Evolutionary conservation across 2,329 filamentous ascomycete genomes (phyloP).

Genomic region (Teratosphaeria zuluensis): DNA sequence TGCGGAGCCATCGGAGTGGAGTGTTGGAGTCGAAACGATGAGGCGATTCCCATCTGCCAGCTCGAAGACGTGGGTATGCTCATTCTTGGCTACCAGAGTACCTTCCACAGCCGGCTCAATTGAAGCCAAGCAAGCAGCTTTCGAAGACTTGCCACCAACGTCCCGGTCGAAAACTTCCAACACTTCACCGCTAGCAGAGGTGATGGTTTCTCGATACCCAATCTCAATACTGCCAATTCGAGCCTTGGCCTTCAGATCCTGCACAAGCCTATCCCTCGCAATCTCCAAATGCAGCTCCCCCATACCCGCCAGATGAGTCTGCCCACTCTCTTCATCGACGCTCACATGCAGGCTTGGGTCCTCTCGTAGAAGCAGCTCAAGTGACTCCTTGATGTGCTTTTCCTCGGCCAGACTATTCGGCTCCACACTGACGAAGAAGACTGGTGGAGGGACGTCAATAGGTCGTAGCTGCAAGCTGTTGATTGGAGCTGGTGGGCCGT

Average conservation of each 20-base stretch:
- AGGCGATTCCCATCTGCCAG: conserved; percentile 62
- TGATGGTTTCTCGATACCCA: conserved; percentile 80
- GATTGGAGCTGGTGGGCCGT: conserved; percentile 57
- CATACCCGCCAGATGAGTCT: conserved; percentile 92
- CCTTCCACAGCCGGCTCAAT: conserved; percentile 36
- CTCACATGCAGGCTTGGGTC: conserved; percentile 84
- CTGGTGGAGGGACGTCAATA: conserved; percentile 81
- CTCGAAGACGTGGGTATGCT: conserved; percentile 20
- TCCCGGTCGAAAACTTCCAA: conserved; percentile 64
- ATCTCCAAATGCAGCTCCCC: conserved; percentile 93
- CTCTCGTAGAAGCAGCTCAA: conserved; percentile 74
- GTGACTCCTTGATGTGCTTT: conserved; percentile 64
- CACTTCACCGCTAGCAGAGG: conserved; percentile 45
- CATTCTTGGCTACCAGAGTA: neutral
- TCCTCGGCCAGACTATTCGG: conserved; percentile 67
- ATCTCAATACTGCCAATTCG: conserved; percentile 87
- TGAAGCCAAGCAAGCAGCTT: conserved; percentile 61
- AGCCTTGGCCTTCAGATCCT: conserved; percentile 78
- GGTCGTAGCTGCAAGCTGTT: conserved; percentile 73
- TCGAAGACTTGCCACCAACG: conserved; percentile 69
- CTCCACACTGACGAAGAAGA: conserved; percentile 94
- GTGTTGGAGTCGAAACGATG: conserved; percentile 43
- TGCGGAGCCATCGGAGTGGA: conserved; percentile 33
- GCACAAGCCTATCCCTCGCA: conserved; percentile 74
- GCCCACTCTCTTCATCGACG: conserved; percentile 79